A percentile compares a stretch with the other conserved stretches of the same genome.
Conservation (phyloP, 495 filamentous ascomycete species). For the Lophium mytilinum region DNA sequence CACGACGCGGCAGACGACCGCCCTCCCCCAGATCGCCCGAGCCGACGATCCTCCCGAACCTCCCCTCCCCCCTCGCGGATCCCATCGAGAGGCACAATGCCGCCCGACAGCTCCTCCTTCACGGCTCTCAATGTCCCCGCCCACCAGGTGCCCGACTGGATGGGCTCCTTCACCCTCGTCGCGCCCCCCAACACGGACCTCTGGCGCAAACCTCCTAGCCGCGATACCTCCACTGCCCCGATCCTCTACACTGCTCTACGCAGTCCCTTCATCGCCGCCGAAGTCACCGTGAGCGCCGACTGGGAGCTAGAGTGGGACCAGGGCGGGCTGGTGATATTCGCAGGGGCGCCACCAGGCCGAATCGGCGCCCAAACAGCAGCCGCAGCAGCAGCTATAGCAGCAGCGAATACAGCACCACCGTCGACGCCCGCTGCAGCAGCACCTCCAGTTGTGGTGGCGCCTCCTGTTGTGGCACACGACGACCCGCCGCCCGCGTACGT, state of each 20-base stretch:
- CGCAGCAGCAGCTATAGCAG: not conserved
- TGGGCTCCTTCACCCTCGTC: conserved; percentile 51
- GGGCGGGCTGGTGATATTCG: conserved; percentile 52
- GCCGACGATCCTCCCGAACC: not conserved
- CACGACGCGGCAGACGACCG: too few species aligned
- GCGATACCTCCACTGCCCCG: conserved; percentile 49
- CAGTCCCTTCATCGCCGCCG: conserved; percentile 46
- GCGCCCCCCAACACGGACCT: conserved; percentile 47
- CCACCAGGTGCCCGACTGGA: conserved; percentile 42
- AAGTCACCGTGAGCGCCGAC: conserved; percentile 52
- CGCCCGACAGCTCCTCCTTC: conserved; percentile 45
- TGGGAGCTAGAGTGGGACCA: conserved; percentile 58
- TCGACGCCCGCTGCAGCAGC: not conserved
- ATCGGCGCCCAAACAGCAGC: not conserved
- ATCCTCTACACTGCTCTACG: conserved; percentile 50
- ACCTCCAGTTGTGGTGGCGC: not conserved
- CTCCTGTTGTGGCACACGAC: conserved; percentile 3
- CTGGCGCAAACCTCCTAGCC: conserved; percentile 45
- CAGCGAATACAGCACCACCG: conserved; percentile 1
- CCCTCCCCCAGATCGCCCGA: not conserved
- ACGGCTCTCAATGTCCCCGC: conserved; percentile 44
- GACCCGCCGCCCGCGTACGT: conserved; percentile 26
- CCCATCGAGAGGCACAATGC: conserved; percentile 32
- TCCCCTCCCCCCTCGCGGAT: not conserved
- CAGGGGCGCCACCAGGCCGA: conserved; percentile 27